Base-by-base conservation (phyloP, 2,329 filamentous ascomycete species). In the Colletotrichum costaricense region DNA sequence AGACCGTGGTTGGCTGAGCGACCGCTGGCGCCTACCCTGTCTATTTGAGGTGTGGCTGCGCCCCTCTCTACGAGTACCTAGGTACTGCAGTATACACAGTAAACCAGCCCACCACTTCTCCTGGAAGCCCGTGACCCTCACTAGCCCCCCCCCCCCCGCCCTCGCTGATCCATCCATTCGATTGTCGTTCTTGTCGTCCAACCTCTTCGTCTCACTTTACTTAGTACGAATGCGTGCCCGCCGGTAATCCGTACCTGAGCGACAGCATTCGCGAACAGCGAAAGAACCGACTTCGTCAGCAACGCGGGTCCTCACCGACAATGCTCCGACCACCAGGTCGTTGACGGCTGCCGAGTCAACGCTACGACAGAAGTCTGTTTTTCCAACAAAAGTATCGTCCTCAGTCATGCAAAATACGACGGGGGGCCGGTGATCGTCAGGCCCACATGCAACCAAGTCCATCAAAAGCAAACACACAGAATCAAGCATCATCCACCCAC, bases 1-100 rank as follows among this genome's bases (percentile, higher is more conserved):
- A 42, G 46, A 26, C 67, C 60, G 55, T 70, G 67, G 67, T 73
- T 73, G 70, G 70, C 70, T 57, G 42, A 66, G 70, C 35, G 70
- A 73, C 70, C 12, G 24, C 12, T 16, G 22, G n/a, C 63, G 63
- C 63, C 24, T 60, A 22, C 5, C 42, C 28, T 28, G 60, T 70
- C 22, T 62, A 38, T 56, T 30, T 55, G 16, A 72, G 33, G 52
- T 69, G 66, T 46, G 59, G 65, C 55, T 65, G 67, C 70, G 59
- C 59, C 54, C 19, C 55, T 69, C 38, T 33, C 46, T 26, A 56
- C 26, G 26, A 26, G 26, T 26, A 26, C 26, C 26, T 26, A 24
- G 24, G 24, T 24, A 26, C 26, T 26, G 26, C 26, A 26, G 26
- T 26, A 26, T 26, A 26, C 26, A 26, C 26, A 26, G 26, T 35